phyloP scores from a whole-genome alignment of 129 eudicot genomes.

The Deinandra increscens region DNA sequence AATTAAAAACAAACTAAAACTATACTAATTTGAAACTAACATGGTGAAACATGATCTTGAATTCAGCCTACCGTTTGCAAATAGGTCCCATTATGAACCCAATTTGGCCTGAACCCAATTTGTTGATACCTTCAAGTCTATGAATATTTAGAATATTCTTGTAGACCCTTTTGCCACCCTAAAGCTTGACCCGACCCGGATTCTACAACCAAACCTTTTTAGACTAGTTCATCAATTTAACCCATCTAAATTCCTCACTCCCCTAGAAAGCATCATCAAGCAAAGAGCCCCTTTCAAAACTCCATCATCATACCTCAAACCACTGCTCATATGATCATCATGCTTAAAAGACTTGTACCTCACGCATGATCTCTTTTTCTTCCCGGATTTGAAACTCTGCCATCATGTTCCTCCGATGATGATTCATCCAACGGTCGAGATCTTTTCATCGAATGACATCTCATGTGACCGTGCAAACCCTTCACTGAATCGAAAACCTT shows the following conservation, averaged over 20 bases:
- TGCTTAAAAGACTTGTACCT: conserved; percentile 51
- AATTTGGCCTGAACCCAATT: conserved; percentile 35
- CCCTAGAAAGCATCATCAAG: conserved; percentile 75
- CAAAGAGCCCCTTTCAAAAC: conserved; percentile 43
- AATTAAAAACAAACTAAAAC: background rate
- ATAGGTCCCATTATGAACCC: conserved; percentile 42
- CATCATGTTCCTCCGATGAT: conserved; percentile 30
- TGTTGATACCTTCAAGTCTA: conserved; percentile 29
- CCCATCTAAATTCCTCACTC: conserved; percentile 43
- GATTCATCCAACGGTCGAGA: conserved; percentile 29
- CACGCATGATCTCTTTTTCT: conserved; percentile 59
- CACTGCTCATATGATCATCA: conserved; percentile 5
- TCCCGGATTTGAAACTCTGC: conserved; percentile 31
- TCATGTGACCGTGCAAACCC: conserved; percentile 90
- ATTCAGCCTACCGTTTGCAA: no score
- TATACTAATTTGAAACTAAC: background rate
- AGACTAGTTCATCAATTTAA: conserved; percentile 21
- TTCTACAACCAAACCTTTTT: conserved; percentile 16
- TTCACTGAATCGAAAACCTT: conserved; percentile 63
- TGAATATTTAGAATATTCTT: no score
- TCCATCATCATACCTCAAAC: conserved; percentile 29
- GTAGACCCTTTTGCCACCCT: no score
- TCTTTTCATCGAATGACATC: conserved; percentile 55
- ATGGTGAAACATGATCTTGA: background rate
- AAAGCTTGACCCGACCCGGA: conserved; percentile 25